phyloP scores from a whole-genome alignment of 192 early-diverging fungal species.

The Backusella tuberculispora region DNA sequence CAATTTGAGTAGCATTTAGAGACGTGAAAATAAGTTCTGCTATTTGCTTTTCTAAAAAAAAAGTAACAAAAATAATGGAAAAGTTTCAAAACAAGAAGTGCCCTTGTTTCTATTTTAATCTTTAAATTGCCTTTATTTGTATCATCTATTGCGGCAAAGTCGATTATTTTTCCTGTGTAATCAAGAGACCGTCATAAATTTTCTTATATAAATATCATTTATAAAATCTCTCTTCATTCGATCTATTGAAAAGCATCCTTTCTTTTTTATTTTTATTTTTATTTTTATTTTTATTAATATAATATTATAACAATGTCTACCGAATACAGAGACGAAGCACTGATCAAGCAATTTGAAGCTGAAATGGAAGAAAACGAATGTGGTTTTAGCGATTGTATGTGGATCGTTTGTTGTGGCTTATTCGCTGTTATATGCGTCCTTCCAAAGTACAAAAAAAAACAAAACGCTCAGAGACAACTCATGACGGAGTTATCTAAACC shows the following conservation, averaged over 20 bases:
- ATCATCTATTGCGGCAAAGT: background rate
- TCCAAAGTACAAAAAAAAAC: slow-evolving; percentile 4
- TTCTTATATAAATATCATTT: background rate
- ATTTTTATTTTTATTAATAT: background rate
- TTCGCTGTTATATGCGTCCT: background rate
- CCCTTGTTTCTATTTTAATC: background rate
- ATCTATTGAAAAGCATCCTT: background rate
- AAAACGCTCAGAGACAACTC: background rate
- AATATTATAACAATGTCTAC: background rate
- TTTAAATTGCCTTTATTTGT: background rate
- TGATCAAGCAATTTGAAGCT: slow-evolving; percentile 5
- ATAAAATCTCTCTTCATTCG: no score
- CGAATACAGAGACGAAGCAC: slow-evolving; percentile 20
- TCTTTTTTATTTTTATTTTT: background rate
- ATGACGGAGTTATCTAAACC: background rate
- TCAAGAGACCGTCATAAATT: background rate
- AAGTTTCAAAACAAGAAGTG: no score
- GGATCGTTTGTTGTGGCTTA: slow-evolving; percentile 9
- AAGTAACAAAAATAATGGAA: no score
- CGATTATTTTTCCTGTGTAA: background rate
- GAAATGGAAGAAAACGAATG: slow-evolving; percentile 17
- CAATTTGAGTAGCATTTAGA: no score
- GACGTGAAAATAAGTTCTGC: no score
- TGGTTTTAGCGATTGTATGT: background rate
- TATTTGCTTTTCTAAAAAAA: no score